A percentile compares a stretch with the other conserved stretches of the same genome.
phyloP scores from a whole-genome alignment of 2,329 filamentous ascomycete species.

The Aspergillus texensis region DNA sequence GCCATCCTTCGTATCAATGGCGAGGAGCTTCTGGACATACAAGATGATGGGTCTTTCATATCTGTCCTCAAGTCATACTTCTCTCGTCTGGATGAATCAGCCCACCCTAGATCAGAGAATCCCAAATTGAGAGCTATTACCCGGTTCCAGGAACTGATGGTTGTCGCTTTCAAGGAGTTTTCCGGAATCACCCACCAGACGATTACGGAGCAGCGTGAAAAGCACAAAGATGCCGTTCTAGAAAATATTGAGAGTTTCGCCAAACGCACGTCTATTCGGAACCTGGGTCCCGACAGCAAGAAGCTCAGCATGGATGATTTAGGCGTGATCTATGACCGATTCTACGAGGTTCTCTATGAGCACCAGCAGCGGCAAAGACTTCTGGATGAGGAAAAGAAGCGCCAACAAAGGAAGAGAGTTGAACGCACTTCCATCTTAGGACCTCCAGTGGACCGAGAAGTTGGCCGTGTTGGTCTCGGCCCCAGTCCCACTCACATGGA shows the following conservation, averaged over 20 bases:
- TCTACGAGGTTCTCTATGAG: slow-evolving; percentile 90
- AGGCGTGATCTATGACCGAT: slow-evolving; percentile 87
- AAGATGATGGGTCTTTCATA: slow-evolving; percentile 95
- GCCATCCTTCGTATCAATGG: slow-evolving; percentile 98
- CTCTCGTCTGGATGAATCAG: slow-evolving; percentile 87
- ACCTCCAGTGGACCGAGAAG: slow-evolving; percentile 65
- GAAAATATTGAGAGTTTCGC: slow-evolving; percentile 97
- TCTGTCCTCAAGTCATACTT: slow-evolving; percentile 96
- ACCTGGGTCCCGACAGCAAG: slow-evolving; percentile 95
- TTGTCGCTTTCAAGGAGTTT: slow-evolving; percentile 98
- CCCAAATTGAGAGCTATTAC: slow-evolving; percentile 92
- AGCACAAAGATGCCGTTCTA: slow-evolving; percentile 91
- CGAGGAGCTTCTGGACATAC: slow-evolving; percentile 88
- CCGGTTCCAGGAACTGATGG: slow-evolving; percentile 96
- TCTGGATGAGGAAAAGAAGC: slow-evolving; percentile 72
- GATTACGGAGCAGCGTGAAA: slow-evolving; percentile 83
- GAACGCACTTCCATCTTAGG: slow-evolving; percentile 45
- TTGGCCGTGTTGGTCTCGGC: slow-evolving; percentile 83
- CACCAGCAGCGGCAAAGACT: slow-evolving; percentile 80
- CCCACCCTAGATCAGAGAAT: slow-evolving; percentile 93
- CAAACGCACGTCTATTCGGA: slow-evolving; percentile 93
- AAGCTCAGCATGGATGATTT: slow-evolving; percentile 82
- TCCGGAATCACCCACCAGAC: slow-evolving; percentile 91
- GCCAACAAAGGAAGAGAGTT: slow-evolving; percentile 63
- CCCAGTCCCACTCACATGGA: slow-evolving; percentile 94